Base-by-base conservation (phyloP, 768 basidiomycete genomes). In the Pholiota conissans region DNA sequence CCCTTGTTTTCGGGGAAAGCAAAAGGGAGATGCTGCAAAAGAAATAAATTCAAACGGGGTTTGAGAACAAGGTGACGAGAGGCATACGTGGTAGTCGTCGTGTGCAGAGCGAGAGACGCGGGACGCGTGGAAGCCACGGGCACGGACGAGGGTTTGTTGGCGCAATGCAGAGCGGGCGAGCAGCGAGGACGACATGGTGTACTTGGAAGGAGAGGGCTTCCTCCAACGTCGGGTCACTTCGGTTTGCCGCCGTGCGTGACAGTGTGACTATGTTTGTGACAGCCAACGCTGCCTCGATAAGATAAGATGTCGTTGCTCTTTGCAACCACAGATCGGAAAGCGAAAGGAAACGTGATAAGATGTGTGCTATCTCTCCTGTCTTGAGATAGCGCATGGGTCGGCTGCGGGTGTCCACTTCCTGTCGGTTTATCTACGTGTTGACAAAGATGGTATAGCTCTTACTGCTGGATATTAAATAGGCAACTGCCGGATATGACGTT, bases 41-140 rank as follows among this genome's bases (percentile, higher is more conserved):
- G 50, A 45, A 24, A 52, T 28, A 46, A 56, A 40, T 63, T 49
- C 32, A 56, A 46, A 39, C 50, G 5, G 32, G 30, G 24, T 32
- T 27, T 37, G 24, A 16, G 24, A 30, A 24, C 29, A 13, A 22
- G 39, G 24, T 14, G 42, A 18, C 27, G 29, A 69, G 18, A 39
- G 29, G 69, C 76, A 47, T 75, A 87, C 85, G 58, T 87, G 82
- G 63, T 85, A 85, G 52, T 85, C 74, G 42, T 77, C 82, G 63
- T 83, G 82, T 8, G 69, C 79, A 52, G 79, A 78, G 56, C 79
- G 82, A 42, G 73, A 73, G 13, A 74, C 67, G 30, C 73, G 66
- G 22, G 77, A 74, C 27, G 75, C 71, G 52, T 79, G 78, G 63
- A 82, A 73, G 18, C 61, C 57, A 22, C 74, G 74, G 29, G 66